These are phyloP conservation scores for Irpex rosettiformis DNA, from an alignment of 1,284 basidiomycete genomes.

Conservation along the genomic window DNA sequence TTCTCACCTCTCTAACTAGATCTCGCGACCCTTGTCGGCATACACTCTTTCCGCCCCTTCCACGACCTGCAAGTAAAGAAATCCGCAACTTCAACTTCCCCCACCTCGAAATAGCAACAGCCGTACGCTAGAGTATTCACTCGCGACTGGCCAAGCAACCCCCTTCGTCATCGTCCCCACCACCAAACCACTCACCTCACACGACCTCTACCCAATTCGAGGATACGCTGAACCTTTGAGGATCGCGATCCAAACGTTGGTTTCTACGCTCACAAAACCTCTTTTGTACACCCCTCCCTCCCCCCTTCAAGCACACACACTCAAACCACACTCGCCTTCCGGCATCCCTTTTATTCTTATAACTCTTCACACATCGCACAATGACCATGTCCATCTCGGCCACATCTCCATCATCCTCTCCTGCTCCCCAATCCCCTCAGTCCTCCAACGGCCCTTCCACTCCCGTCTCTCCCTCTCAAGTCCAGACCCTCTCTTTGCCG, in stretches of 20 bases:
- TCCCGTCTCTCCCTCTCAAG: constrained; percentile 42
- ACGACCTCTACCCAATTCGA: constrained; percentile 26
- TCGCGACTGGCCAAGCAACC: constrained; percentile 30
- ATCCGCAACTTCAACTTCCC: constrained; percentile 1
- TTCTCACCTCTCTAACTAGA: constrained; percentile 36
- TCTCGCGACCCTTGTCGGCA: constrained; percentile 95
- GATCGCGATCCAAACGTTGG: constrained; percentile 25
- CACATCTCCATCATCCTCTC: constrained; percentile 40
- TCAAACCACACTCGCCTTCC: constrained; percentile 21
- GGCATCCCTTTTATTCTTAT: constrained; percentile 8
- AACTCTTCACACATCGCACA: constrained; percentile 3
- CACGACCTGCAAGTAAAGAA: constrained; percentile 27
- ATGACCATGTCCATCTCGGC: constrained; percentile 52
- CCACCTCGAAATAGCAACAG: constrained; percentile 25
- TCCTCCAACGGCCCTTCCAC: constrained; percentile 44
- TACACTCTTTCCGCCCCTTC: constrained; percentile 50
- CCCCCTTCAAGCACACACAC: constrained; percentile 14
- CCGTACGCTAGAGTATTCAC: constrained; percentile 56
- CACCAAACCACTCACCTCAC: constrained; percentile 18
- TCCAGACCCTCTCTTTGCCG: constrained; percentile 36
- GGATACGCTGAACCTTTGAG: constrained; percentile 42
- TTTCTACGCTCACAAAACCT: background rate
- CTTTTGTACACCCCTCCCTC: background rate
- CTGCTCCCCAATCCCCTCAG: constrained; percentile 33
- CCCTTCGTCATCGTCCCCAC: constrained; percentile 14